Conservation (phyloP, 2,329 filamentous ascomycete species). For the Trichoderma aggressivum region DNA sequence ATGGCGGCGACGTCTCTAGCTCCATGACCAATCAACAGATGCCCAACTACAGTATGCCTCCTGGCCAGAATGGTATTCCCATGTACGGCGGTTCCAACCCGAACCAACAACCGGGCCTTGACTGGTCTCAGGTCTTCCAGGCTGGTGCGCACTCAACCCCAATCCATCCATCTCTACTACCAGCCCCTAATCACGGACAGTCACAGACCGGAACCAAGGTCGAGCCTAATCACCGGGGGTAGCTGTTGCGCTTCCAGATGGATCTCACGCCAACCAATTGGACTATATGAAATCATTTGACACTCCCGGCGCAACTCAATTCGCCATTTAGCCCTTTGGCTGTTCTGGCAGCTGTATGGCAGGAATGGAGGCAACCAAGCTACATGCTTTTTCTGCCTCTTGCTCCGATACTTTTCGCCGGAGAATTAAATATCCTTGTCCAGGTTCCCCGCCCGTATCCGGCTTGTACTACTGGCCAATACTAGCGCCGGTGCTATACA, state of each 20-base stretch:
- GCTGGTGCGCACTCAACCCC: slow-evolving; percentile 65
- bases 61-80: slow-evolving; percentile 60
- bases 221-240: slow-evolving; percentile 55
- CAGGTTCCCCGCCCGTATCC: neutral
- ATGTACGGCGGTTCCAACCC: slow-evolving; percentile 60
- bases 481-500: neutral
- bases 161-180: slow-evolving; percentile 47
- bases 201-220: slow-evolving; percentile 67
- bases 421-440: neutral
- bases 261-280: slow-evolving; percentile 31
- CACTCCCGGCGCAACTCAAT: slow-evolving; percentile 44
- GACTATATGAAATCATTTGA: neutral
- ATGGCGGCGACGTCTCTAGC: slow-evolving; percentile 55
- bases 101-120: slow-evolving; percentile 61
- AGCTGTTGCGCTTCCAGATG: slow-evolving; percentile 29
- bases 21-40: slow-evolving; percentile 65
- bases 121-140: slow-evolving; percentile 79
- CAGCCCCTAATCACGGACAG: slow-evolving; percentile 60
- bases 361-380: neutral
- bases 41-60: slow-evolving; percentile 62
- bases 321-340: slow-evolving; percentile 32
- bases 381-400: neutral
- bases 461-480: neutral
- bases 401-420: neutral
- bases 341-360: neutral